Conservation (phyloP, 2,329 filamentous ascomycete species). For the Colletotrichum sp. region DNA sequence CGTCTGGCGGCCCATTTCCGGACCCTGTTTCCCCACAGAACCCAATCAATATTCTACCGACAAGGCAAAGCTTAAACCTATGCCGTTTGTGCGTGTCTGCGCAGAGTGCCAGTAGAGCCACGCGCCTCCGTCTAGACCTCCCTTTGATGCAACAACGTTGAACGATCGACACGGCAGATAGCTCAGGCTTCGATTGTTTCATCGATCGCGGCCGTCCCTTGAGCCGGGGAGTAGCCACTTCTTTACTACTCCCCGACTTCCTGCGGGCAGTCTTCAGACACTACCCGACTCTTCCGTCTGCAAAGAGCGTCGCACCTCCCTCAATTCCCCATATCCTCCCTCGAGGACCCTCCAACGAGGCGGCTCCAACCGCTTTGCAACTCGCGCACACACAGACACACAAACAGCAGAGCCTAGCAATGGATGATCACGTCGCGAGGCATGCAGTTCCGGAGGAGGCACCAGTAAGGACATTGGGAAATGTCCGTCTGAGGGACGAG, state of each 20-base stretch:
- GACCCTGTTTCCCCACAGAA: slow-evolving; percentile 9
- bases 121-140: neutral
- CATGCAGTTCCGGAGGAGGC: neutral
- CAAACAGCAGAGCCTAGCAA: neutral
- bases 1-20: neutral
- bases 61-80: slow-evolving; percentile 5
- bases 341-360: neutral
- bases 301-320: neutral
- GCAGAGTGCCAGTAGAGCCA: neutral
- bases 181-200: neutral
- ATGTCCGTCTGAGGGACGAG: slow-evolving; percentile 44
- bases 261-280: neutral
- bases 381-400: neutral
- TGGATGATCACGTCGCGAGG: neutral
- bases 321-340: neutral
- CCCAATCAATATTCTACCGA: neutral
- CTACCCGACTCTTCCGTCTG: neutral
- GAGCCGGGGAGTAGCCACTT: neutral
- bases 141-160: slow-evolving; percentile 2
- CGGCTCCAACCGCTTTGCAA: neutral
- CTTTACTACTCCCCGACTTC: neutral
- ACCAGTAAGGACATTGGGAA: slow-evolving; percentile 38
- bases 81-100: neutral
- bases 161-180: slow-evolving; percentile 8
- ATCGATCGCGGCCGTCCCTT: neutral